Evolutionary conservation across 2,329 filamentous ascomycete species (phyloP).

Genomic region (Verticillium nubilum): DNA sequence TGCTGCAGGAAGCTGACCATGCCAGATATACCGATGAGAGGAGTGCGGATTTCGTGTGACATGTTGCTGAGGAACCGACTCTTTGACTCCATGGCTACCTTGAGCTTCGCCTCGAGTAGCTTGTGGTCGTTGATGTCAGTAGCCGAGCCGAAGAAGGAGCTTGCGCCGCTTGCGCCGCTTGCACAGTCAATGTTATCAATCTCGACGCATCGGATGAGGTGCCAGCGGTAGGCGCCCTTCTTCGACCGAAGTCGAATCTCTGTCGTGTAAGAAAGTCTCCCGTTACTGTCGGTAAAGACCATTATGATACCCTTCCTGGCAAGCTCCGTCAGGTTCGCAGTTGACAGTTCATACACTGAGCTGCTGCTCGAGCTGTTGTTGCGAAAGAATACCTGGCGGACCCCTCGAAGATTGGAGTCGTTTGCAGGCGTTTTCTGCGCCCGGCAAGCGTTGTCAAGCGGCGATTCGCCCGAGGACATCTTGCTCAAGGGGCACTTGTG

Average conservation of each 20-base stretch:
- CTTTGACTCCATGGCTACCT: constrained; percentile 97
- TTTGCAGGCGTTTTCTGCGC: constrained; percentile 17
- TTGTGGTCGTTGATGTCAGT: constrained; percentile 99
- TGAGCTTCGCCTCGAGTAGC: constrained; percentile 82
- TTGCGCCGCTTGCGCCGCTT: constrained; percentile 70
- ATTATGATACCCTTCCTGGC: constrained; percentile 77
- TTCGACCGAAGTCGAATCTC: constrained; percentile 85
- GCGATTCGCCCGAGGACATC: not conserved
- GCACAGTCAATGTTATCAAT: constrained; percentile 75
- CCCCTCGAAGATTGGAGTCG: constrained; percentile 20
- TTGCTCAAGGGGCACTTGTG: constrained; percentile 8
- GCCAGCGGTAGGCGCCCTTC: constrained; percentile 88
- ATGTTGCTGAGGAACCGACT: constrained; percentile 95
- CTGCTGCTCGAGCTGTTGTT: constrained; percentile 45
- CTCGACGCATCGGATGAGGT: constrained; percentile 83
- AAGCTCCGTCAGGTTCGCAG: constrained; percentile 56
- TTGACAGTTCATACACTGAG: constrained; percentile 41
- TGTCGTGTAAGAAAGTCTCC: constrained; percentile 78
- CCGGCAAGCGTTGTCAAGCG: not conserved
- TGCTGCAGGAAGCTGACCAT: constrained; percentile 96
- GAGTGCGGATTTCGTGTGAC: constrained; percentile 96
- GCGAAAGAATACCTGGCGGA: constrained; percentile 36
- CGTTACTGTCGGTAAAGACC: constrained; percentile 75
- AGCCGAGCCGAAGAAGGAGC: constrained; percentile 94
- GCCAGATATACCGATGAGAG: constrained; percentile 89